Evolutionary conservation across 2,329 filamentous ascomycete species (phyloP), one percentile per base, ranked within the genome.

Genomic region (Zymoseptoria crescenta): DNA sequence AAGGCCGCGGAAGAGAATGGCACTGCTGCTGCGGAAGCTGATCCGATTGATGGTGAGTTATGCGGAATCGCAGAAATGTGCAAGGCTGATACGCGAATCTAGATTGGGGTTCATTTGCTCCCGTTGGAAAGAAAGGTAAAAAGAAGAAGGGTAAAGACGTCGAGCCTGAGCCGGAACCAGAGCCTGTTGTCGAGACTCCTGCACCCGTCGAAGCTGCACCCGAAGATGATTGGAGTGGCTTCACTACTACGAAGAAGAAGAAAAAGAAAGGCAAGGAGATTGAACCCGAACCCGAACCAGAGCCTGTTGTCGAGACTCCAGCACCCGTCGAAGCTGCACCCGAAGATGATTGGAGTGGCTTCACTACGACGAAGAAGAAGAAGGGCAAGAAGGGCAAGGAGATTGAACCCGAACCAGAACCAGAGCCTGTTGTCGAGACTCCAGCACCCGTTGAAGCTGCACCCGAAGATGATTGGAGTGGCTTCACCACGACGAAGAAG

Each of bases 191-290:
- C 21, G 57, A 45, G 35, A 16, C n/a, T 6, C 48, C 35, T 9
- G 52, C 54, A 9, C 56, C 57, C 50, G 55, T 55, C 55, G 64
- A 65, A 45, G 58, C 62, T 30, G 59, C 64, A 57, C 64, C 62
- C 35, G 61, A 64, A 13, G 68, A 66, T 28, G 59, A 59, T 24
- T 71, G 65, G 68, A 64, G 62, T 9, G 58, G 65, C 19, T 64
- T 65, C 45, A 67, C 67, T 45, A 69, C 75, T 56, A 80, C 77
- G 66, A 79, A 78, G 63, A 76, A 67, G 51, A 70, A 49, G 29
- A 62, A 62, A 52, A 58, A 57, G 20, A 45, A 63, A 54, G 64
- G 65, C 54, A 58, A 59, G 45, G 57, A 59, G n/a, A 59, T 56
- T 54, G 50, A 68, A 21, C 56, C 21, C 24, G 60, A 63, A 28